Evolutionary conservation across 805 yeast species (phyloP), one percentile per base, ranked within the genome.

Genomic region (Suhomyces sp.): DNA sequence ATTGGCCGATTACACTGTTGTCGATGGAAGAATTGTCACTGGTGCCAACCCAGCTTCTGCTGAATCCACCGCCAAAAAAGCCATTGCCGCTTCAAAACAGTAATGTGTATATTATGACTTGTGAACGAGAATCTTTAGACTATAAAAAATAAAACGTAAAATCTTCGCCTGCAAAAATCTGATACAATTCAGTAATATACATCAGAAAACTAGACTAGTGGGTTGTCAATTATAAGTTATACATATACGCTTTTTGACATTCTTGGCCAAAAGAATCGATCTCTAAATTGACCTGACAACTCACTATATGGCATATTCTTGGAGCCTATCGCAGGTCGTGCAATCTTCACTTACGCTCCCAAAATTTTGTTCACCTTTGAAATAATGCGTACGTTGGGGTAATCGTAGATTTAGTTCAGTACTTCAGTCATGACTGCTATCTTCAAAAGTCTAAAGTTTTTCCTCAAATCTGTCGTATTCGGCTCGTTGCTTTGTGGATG

Each of bases 41-140:
- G 90, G 90, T 46, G 81, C 78, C 23, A 85, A 85, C 69, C 89
- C 89, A 22, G 81, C 80, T 17, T 76, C 83, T 45, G 85, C 86
- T 10, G 53, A 60, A 10, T 71, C 76, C 5, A 77, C 83, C 44
- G 86, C 86, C 38, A 65, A 63, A 50, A 71, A 70, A 53, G 72
- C 76, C 24, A 52, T 74, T 42, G 58, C 50, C n/a, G 59, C 54
- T 13, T 45, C 47, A 10, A 33, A 26, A n/a, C 2, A 42, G n/a
- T 38, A 19, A 17, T 36, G 23, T 38, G 19, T 19, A 38, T 6
- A 8, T 17, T 9, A 19, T 33, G 36, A 33, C 36, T 13, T 33
- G 12, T n/a, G 17, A n/a, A n/a, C 9, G 17, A n/a, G 6, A 33
- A n/a, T n/a, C 4, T 31, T 31, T 31, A 10, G 10, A 33, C 12